A percentile compares a stretch with the other conserved stretches of the same genome.
phyloP scores from a whole-genome alignment of 768 basidiomycete species.

The Tricholoma sp. region DNA sequence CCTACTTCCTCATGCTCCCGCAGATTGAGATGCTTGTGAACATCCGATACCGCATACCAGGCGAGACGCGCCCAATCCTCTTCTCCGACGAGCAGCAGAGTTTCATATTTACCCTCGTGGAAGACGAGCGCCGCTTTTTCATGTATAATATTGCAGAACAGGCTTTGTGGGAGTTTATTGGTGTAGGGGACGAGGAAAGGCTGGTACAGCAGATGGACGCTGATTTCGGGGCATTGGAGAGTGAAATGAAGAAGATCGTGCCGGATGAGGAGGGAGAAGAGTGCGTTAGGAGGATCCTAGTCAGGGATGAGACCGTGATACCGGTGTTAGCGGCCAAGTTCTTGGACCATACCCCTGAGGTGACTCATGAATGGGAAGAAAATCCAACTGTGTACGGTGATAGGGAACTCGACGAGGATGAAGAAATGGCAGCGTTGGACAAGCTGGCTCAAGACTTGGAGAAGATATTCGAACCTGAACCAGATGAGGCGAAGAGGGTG shows the following conservation, averaged over 20 bases:
- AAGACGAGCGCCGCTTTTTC: constrained; percentile 16
- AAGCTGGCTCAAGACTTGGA: background rate
- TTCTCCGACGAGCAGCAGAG: constrained; percentile 17
- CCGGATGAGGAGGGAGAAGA: constrained; percentile 23
- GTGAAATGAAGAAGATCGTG: constrained; percentile 8
- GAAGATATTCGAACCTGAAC: background rate
- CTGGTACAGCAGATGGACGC: constrained; percentile 12
- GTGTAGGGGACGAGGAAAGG: constrained; percentile 10
- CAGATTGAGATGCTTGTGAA: constrained; percentile 33
- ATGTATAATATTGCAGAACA: constrained; percentile 8
- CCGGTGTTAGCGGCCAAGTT: constrained; percentile 26
- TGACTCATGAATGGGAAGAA: constrained; percentile 15
- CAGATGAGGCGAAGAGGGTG: background rate
- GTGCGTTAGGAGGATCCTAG: constrained; percentile 22
- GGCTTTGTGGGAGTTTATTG: constrained; percentile 10
- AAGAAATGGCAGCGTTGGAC: constrained; percentile 1
- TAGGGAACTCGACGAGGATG: background rate
- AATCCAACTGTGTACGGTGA: background rate
- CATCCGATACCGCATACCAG: constrained; percentile 24
- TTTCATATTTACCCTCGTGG: constrained; percentile 20
- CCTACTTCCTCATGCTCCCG: constrained; percentile 31
- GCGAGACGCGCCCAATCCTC: constrained; percentile 28
- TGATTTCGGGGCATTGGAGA: constrained; percentile 9
- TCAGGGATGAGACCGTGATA: constrained; percentile 26
- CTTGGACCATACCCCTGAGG: constrained; percentile 24